Evolutionary conservation across 257 asterid genomes (phyloP).

Genomic region (Plantago elongata): DNA sequence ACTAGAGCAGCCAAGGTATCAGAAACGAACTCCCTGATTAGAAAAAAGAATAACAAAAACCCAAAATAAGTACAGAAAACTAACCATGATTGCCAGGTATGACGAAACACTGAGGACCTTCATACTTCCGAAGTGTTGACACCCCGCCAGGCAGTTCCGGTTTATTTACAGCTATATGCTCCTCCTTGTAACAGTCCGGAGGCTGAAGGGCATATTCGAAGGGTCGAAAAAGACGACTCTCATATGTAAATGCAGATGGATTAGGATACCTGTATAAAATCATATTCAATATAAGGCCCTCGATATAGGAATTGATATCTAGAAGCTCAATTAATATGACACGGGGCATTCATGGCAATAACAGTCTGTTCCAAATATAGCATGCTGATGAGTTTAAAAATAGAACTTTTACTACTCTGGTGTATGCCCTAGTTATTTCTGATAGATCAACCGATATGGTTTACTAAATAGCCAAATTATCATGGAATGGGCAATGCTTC

Average conservation of each 20-base stretch:
- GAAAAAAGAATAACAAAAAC: not conserved
- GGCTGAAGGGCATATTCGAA: constrained; percentile 98
- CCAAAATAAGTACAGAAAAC: constrained; percentile 21
- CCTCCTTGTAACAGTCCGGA: constrained; percentile 80
- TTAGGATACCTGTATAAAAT: constrained; percentile 73
- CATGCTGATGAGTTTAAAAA: no score
- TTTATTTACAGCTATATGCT: constrained; percentile 82
- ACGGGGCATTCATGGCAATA: no score
- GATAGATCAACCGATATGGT: no score
- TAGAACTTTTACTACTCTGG: no score
- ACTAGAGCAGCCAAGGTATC: not conserved
- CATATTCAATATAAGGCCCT: constrained; percentile 6
- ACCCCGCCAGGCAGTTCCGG: constrained; percentile 82
- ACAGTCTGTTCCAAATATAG: no score
- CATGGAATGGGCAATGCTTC: no score
- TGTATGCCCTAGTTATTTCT: no score
- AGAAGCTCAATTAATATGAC: not conserved
- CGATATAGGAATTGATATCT: not conserved
- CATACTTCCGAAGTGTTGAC: constrained; percentile 59
- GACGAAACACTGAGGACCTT: constrained; percentile 91
- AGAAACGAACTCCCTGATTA: not conserved
- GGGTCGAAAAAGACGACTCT: constrained; percentile 87
- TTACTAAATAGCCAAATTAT: no score
- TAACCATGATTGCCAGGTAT: constrained; percentile 99
- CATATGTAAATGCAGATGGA: constrained; percentile 91